These are phyloP conservation scores for Trematosphaeria pertusa DNA, from an alignment of 2,329 filamentous ascomycete genomes.

Conservation along the genomic window DNA sequence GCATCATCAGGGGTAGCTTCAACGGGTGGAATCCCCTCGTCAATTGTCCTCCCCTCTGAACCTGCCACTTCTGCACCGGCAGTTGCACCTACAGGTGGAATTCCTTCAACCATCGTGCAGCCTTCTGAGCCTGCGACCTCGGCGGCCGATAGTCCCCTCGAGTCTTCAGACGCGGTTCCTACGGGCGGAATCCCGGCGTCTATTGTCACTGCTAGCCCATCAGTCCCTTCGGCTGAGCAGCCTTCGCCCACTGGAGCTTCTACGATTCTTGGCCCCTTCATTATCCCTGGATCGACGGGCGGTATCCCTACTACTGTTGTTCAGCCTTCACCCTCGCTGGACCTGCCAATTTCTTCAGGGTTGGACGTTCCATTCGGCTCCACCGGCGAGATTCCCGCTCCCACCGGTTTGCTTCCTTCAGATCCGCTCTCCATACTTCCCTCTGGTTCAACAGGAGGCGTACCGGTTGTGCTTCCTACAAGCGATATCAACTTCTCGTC, in stretches of 20 bases:
- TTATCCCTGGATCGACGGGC: conserved; percentile 27
- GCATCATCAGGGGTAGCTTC: no score
- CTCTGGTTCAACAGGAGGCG: conserved; percentile 29
- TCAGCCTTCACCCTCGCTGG: conserved; percentile 24
- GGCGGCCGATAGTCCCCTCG: neutral
- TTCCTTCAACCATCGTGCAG: conserved; percentile 16
- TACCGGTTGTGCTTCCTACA: conserved; percentile 35
- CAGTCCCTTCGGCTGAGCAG: neutral
- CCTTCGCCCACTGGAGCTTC: conserved; percentile 15
- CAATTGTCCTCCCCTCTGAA: conserved; percentile 6
- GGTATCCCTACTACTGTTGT: conserved; percentile 25
- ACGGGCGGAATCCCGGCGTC: conserved; percentile 12
- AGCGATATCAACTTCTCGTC: conserved; percentile 12
- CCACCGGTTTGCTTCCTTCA: conserved; percentile 8
- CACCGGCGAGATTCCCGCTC: conserved; percentile 14
- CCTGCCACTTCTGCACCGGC: neutral
- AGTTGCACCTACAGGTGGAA: conserved; percentile 8
- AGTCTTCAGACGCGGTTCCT: conserved; percentile 8
- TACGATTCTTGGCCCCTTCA: conserved; percentile 20
- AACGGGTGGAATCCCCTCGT: conserved; percentile 5
- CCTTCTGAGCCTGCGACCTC: neutral
- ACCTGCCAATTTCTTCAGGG: neutral
- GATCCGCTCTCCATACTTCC: conserved; percentile 11
- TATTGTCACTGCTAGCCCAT: conserved; percentile 11
- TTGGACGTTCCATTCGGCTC: conserved; percentile 13